A percentile compares a stretch with the other conserved stretches of the same genome.
phyloP scores from a whole-genome alignment of 2,329 filamentous ascomycete species.

The Exophiala sp. region DNA sequence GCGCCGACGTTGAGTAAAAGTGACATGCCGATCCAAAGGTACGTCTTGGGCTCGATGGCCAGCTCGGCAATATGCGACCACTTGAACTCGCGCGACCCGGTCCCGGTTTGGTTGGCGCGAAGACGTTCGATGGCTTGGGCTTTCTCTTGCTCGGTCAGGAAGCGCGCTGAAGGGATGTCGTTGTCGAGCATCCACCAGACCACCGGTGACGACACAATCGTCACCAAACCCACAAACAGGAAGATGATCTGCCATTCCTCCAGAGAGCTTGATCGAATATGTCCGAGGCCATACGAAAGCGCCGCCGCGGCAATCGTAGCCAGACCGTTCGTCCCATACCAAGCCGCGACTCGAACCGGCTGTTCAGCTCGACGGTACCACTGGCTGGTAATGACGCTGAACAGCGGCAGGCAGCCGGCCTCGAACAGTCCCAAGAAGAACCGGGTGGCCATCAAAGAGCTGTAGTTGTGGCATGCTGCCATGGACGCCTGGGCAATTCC shows the following conservation, averaged over 20 bases:
- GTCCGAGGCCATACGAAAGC: conserved; percentile 53
- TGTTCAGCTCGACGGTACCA: conserved; percentile 53
- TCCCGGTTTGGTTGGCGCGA: conserved; percentile 47
- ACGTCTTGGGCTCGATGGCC: conserved; percentile 44
- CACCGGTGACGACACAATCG: conserved; percentile 52
- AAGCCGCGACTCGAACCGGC: conserved; percentile 57
- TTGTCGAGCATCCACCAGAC: conserved; percentile 57
- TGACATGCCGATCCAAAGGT: conserved; percentile 56
- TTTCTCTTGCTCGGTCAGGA: conserved; percentile 44
- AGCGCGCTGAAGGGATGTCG: conserved; percentile 50
- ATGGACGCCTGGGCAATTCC: conserved; percentile 45
- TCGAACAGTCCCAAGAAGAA: conserved; percentile 52
- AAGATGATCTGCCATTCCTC: conserved; percentile 55
- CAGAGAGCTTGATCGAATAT: conserved; percentile 44
- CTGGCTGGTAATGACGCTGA: conserved; percentile 42
- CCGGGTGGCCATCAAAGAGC: conserved; percentile 43
- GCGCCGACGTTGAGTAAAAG: conserved; percentile 61
- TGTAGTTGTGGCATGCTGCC: conserved; percentile 45
- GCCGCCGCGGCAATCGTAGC: conserved; percentile 54
- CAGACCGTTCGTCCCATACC: conserved; percentile 59
- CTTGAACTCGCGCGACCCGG: conserved; percentile 44
- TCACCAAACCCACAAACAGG: conserved; percentile 56
- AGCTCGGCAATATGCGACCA: conserved; percentile 41
- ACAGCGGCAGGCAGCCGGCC: conserved; percentile 45
- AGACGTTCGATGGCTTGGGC: conserved; percentile 45